phyloP scores from a whole-genome alignment of 495 filamentous ascomycete species.

The Rostrohypoxylon terebratum region DNA sequence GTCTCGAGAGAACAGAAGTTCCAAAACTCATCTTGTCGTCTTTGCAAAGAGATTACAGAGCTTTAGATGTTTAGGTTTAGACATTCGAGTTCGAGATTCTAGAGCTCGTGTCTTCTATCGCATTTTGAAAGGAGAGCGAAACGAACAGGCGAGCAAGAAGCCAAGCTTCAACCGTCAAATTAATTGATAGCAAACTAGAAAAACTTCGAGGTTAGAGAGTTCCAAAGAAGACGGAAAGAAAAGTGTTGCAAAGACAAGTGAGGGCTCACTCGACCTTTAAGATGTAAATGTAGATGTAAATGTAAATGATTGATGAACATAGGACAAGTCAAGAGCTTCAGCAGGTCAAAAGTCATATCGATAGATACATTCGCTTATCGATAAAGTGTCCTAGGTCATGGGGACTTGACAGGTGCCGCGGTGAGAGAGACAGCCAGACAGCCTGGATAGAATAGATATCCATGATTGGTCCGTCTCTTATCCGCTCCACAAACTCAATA shows the following conservation, averaged over 20 bases:
- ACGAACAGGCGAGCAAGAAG: neutral
- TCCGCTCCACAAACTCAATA: slow-evolving; percentile 6
- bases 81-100: neutral
- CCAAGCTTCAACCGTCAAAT: neutral
- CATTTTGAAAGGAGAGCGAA: slow-evolving; percentile 22
- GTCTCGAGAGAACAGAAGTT: slow-evolving; percentile 41
- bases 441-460: too few species aligned
- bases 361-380: slow-evolving; percentile 20
- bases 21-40: slow-evolving; percentile 45
- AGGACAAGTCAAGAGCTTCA: slow-evolving; percentile 16
- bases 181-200: neutral
- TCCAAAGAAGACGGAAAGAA: neutral
- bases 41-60: neutral
- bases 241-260: neutral
- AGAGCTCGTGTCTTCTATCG: slow-evolving; percentile 10
- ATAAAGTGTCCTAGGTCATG: slow-evolving; percentile 20
- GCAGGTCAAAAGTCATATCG: slow-evolving; percentile 25
- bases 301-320: neutral
- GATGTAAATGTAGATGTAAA: too few species aligned
- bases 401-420: slow-evolving; percentile 31
- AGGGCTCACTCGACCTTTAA: neutral
- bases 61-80: neutral
- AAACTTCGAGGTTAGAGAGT: neutral
- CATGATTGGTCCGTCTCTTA: slow-evolving; percentile 19
- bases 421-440: slow-evolving; percentile 31